Percentiles rank a stretch among this genome's conserved stretches.
Conservation (phyloP, 169 alveolate genomes). For the Perkinsus olseni region DNA sequence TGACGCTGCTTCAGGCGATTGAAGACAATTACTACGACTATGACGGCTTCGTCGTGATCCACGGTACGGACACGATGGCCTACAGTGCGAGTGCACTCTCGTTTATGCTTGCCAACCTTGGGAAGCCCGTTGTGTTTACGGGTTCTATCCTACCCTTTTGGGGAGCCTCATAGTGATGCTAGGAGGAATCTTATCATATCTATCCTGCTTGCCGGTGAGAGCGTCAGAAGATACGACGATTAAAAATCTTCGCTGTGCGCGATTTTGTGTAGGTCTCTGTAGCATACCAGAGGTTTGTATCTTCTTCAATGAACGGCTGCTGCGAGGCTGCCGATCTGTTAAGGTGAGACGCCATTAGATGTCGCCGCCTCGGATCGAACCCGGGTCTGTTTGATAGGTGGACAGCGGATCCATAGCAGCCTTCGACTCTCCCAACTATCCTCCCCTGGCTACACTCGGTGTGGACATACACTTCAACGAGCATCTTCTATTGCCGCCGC, state of each 20-base stretch:
- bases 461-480: slow-evolving; percentile 42
- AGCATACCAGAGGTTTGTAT: slow-evolving; percentile 67
- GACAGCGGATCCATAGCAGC: slow-evolving; percentile 61
- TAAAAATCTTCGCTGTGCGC: background rate
- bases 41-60: slow-evolving; percentile 59
- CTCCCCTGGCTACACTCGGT: slow-evolving; percentile 51
- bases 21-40: background rate
- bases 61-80: slow-evolving; percentile 89
- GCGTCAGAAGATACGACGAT: slow-evolving; percentile 21
- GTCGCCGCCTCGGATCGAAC: background rate
- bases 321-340: slow-evolving; percentile 55
- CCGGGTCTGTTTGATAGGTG: slow-evolving; percentile 33
- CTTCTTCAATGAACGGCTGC: slow-evolving; percentile 51
- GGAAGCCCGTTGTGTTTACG: slow-evolving; percentile 74
- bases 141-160: slow-evolving; percentile 66
- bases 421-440: slow-evolving; percentile 64
- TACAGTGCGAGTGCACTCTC: slow-evolving; percentile 80
- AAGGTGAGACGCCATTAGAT: background rate
- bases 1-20: background rate
- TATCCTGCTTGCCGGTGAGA: slow-evolving; percentile 59
- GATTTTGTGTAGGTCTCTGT: background rate
- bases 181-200: slow-evolving; percentile 66
- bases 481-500: slow-evolving; percentile 17
- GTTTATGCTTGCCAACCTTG: slow-evolving; percentile 73
- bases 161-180: slow-evolving; percentile 65